Percentiles rank a stretch among this genome's conserved stretches.
Conservation (phyloP, 169 alveolate genomes). For the Plasmodium chabaudi region DNA sequence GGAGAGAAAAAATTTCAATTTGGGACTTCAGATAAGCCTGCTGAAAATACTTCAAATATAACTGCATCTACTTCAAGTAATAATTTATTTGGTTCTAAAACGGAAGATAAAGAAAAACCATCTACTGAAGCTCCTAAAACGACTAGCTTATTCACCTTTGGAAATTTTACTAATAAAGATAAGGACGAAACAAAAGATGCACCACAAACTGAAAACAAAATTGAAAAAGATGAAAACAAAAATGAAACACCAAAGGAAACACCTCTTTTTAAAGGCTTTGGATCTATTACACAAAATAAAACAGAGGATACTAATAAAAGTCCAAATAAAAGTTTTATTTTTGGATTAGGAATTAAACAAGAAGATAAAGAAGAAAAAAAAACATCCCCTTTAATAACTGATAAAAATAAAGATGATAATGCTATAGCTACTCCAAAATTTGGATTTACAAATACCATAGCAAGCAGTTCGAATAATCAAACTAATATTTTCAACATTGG, state of each 20-base stretch:
- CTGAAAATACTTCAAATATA: not conserved
- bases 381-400: not conserved
- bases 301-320: not conserved
- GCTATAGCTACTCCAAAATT: not conserved
- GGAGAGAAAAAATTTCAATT: constrained; percentile 25
- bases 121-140: no score
- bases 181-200: not conserved
- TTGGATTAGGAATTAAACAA: not conserved
- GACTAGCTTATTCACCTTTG: no score
- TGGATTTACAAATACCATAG: not conserved
- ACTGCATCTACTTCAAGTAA: not conserved
- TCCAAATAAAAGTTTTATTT: not conserved
- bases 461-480: no score
- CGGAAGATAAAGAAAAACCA: no score
- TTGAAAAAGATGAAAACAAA: not conserved
- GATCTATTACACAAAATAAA: not conserved
- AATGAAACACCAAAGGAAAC: no score
- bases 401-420: not conserved
- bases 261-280: constrained; percentile 2
- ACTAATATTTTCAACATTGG: not conserved
- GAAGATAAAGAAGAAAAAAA: constrained; percentile 2
- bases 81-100: not conserved
- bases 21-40: not conserved
- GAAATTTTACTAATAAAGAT: not conserved
- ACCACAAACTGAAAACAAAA: not conserved